Evolutionary conservation across 169 alveolate species (phyloP), one percentile per base, ranked within the genome.

Genomic region (Cryptosporidium andersoni): DNA sequence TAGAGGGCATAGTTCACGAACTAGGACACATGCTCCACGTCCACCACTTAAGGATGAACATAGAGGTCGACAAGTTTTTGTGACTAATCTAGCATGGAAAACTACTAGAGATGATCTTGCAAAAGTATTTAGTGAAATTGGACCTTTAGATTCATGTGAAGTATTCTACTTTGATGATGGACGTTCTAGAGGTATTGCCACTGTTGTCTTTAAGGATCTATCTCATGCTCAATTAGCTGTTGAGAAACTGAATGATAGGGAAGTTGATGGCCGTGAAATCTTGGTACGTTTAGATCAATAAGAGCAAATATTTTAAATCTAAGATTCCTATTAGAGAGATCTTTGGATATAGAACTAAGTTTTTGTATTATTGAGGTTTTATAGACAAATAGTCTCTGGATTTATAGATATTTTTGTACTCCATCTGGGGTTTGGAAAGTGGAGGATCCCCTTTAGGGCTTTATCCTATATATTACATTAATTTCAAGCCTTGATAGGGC

Each of bases 71-170:
- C 85, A 74, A 45, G 68, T 74, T 25, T 74, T 74, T 60, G 85
- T 74, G 2, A 74, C 85, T 5, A 74, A 74, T 34, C 34, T 74
- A 52, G 85, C 85, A n/a, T 74, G 85, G 85, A 74, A 74, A 45
- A 74, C 85, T n/a, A 74, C 51, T 6, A 66, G 60, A 16, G 85
- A 74, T 3, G 85, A 74, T 62, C 68, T 74, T 34, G 85, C 85
- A 12, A 74, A 74, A 37, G 85, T 55, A 36, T 74, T 74, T 60
- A 58, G 64, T 60, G 85, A 74, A 53, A 48, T 74, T 42, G 85
- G 85, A 58, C 74, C 85, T 74, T 62, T 74, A 14, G 85, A 74
- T n/a, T 74, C 85, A 43, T 74, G 85, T 47, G 85, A 74, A 25
- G 85, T 74, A 16, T 74, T 74, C 36, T 74, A 74, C 51, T 74